phyloP scores from a whole-genome alignment of 2,329 filamentous ascomycete species.

The Aulographum hederae region DNA sequence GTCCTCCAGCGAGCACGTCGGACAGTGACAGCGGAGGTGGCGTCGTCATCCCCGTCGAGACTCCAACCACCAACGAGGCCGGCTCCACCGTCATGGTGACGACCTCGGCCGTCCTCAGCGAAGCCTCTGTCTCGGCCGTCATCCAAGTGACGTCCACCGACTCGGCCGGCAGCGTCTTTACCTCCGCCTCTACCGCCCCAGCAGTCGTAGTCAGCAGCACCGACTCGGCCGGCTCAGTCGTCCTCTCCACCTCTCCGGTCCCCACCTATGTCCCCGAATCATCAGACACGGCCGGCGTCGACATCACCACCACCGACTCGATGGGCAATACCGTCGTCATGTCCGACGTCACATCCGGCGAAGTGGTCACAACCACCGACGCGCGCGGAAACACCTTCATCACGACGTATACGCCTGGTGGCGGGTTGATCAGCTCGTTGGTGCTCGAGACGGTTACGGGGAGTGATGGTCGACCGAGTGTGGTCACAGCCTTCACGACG shows the following conservation, averaged over 20 bases:
- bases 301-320: constrained; percentile 18
- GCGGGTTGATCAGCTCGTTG: constrained; percentile 18
- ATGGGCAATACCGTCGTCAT: constrained; percentile 19
- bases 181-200: constrained; percentile 18
- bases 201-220: constrained; percentile 17
- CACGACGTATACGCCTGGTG: constrained; percentile 28
- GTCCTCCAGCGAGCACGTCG: no score
- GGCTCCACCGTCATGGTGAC: constrained; percentile 15
- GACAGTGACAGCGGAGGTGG: no score
- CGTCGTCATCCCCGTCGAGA: constrained; percentile 20
- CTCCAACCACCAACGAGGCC: constrained; percentile 18
- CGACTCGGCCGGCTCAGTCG: constrained; percentile 1
- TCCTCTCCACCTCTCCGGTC: constrained; percentile 3
- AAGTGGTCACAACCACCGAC: constrained; percentile 25
- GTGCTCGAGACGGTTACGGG: constrained; percentile 17
- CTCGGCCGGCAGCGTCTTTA: constrained; percentile 16
- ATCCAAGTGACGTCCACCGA: constrained; percentile 22
- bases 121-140: constrained; percentile 19
- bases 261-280: constrained; percentile 1
- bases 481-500: not conserved
- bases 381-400: constrained; percentile 20
- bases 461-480: constrained; percentile 10
- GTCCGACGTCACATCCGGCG: constrained; percentile 14
- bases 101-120: constrained; percentile 22
- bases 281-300: constrained; percentile 1